Evolutionary conservation across 2,329 filamentous ascomycete genomes (phyloP).

Genomic region (Cytospora schulzeri): DNA sequence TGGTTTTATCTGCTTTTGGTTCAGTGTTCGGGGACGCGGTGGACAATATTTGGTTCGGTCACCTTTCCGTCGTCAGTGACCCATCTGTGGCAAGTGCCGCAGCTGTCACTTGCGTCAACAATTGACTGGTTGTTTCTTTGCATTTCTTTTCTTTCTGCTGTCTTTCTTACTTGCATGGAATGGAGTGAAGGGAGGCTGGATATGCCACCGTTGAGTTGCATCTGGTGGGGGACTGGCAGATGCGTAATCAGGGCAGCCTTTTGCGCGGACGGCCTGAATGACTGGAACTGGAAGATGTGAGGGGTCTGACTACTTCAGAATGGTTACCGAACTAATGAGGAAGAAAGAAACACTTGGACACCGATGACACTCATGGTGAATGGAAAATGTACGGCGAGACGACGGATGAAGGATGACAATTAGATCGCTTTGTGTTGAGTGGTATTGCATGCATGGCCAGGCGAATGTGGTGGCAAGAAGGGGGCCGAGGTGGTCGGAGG

Average conservation of each 20-base stretch:
- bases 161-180: background rate
- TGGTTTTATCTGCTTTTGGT: background rate
- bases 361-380: background rate
- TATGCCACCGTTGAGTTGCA: background rate
- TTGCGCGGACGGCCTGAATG: background rate
- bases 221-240: background rate
- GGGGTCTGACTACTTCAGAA: conserved; percentile 1
- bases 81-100: background rate
- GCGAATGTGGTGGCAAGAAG: background rate
- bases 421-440: conserved; percentile 2
- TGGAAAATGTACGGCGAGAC: background rate
- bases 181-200: background rate
- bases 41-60: background rate
- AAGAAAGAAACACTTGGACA: background rate
- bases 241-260: background rate
- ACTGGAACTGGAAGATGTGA: background rate
- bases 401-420: conserved; percentile 1
- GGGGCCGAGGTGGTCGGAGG: background rate
- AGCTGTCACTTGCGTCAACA: background rate
- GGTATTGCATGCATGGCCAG: conserved; percentile 1
- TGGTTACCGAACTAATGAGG: background rate
- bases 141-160: background rate
- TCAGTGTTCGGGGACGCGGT: background rate
- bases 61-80: background rate
- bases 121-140: background rate